Evolutionary conservation across 176 grass and related monocot species (phyloP).

Genomic region (Pontederia crassipes): DNA sequence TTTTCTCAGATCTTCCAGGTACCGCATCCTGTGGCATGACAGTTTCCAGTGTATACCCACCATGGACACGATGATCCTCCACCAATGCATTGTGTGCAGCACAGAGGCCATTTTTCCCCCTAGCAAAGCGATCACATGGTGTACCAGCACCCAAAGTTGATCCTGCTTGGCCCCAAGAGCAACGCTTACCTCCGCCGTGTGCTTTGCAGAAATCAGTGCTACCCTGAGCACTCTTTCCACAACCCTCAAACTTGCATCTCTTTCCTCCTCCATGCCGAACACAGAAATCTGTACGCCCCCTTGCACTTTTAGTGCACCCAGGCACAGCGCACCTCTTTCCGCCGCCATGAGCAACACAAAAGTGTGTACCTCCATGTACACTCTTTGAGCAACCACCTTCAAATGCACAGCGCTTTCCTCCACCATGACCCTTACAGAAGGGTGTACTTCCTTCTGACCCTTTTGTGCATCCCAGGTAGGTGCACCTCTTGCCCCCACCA

Average conservation of each 20-base stretch:
- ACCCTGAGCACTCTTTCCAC: slow-evolving; percentile 45
- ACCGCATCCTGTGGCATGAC: neutral
- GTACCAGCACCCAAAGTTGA: slow-evolving; percentile 15
- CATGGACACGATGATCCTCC: slow-evolving; percentile 34
- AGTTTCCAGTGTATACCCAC: slow-evolving; percentile 22
- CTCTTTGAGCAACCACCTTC: slow-evolving; percentile 38
- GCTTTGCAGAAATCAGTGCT: slow-evolving; percentile 55
- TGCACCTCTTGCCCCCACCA: slow-evolving; percentile 51
- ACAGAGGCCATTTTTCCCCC: slow-evolving; percentile 40
- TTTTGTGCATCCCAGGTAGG: slow-evolving; percentile 29
- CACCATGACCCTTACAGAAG: slow-evolving; percentile 43
- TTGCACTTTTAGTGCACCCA: slow-evolving; percentile 44
- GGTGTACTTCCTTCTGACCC: slow-evolving; percentile 45
- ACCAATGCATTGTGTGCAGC: slow-evolving; percentile 39
- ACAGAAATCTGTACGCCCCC: slow-evolving; percentile 42
- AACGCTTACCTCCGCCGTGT: slow-evolving; percentile 42
- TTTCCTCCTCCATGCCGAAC: slow-evolving; percentile 54
- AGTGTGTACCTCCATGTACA: slow-evolving; percentile 43
- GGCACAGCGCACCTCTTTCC: slow-evolving; percentile 34
- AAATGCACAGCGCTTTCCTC: slow-evolving; percentile 41
- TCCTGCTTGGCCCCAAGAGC: slow-evolving; percentile 38
- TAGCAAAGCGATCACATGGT: slow-evolving; percentile 37
- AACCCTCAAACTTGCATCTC: slow-evolving; percentile 30
- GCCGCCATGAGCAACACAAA: slow-evolving; percentile 48
- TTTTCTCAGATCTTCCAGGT: neutral